phyloP scores from a whole-genome alignment of 2,329 filamentous ascomycete genomes.

The Phaeosphaeriaceae sp. region DNA sequence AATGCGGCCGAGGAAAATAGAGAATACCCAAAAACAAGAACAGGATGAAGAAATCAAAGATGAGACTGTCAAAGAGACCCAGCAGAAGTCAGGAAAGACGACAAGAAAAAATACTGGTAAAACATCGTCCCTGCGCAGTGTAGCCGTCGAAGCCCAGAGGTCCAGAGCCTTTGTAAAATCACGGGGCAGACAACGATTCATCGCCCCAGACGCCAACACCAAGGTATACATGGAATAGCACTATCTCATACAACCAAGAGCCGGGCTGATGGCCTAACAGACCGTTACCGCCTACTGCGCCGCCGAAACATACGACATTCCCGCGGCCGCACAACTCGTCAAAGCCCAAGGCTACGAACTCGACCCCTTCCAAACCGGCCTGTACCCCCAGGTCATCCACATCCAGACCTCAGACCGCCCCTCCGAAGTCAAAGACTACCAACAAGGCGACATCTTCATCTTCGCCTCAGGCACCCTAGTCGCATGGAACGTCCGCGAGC shows the following conservation, averaged over 20 bases:
- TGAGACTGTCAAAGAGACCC: constrained; percentile 13
- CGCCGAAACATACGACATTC: constrained; percentile 70
- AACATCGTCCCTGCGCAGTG: constrained; percentile 74
- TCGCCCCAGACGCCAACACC: constrained; percentile 55
- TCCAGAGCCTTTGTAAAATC: constrained; percentile 61
- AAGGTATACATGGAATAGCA: constrained; percentile 28
- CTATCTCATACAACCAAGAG: neutral
- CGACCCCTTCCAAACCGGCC: constrained; percentile 67
- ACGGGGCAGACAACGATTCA: constrained; percentile 50
- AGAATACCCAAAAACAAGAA: constrained; percentile 35
- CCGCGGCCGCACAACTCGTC: constrained; percentile 63
- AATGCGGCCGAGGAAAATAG: constrained; percentile 25
- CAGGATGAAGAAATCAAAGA: constrained; percentile 23
- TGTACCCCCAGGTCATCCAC: constrained; percentile 71
- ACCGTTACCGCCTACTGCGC: constrained; percentile 70
- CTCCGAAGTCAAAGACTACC: constrained; percentile 56
- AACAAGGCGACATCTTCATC: constrained; percentile 83
- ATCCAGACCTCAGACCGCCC: constrained; percentile 54
- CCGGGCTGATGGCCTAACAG: constrained; percentile 13
- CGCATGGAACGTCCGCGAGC: constrained; percentile 83
- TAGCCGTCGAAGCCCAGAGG: constrained; percentile 83
- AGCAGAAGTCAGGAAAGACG: constrained; percentile 23
- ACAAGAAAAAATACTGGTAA: constrained; percentile 39
- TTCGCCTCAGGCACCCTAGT: constrained; percentile 95
- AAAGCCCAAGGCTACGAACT: constrained; percentile 64